Evolutionary conservation across 768 basidiomycete species (phyloP).

Genomic region (Leccinum subtestaceum): DNA sequence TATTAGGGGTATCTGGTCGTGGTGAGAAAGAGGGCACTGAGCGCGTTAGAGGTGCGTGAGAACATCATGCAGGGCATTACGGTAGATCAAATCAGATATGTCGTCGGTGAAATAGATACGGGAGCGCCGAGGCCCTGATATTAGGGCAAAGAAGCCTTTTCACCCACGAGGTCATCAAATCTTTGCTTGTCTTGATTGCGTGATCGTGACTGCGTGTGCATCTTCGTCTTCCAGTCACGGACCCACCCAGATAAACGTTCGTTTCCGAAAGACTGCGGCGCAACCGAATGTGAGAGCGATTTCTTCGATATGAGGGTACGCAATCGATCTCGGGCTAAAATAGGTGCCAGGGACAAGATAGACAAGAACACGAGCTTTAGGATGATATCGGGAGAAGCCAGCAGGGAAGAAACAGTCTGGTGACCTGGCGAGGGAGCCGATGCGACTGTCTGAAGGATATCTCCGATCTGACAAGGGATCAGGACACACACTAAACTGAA

Average conservation of each 20-base stretch:
- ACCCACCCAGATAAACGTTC: conserved; percentile 54
- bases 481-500: conserved; percentile 15
- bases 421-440: conserved; percentile 66
- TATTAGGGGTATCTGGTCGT: conserved; percentile 32
- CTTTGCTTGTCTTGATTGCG: conserved; percentile 45
- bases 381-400: conserved; percentile 80
- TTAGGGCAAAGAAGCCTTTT: conserved; percentile 42
- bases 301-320: conserved; percentile 50
- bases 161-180: conserved; percentile 51
- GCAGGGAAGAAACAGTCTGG: conserved; percentile 80
- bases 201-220: conserved; percentile 53
- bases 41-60: conserved; percentile 16
- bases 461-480: conserved; percentile 60
- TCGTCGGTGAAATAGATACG: conserved; percentile 22
- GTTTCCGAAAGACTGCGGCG: conserved; percentile 20
- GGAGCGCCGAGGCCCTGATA: conserved; percentile 8
- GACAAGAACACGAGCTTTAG: conserved; percentile 81
- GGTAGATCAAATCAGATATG: conserved; percentile 18
- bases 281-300: conserved; percentile 22
- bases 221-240: conserved; percentile 64
- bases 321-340: conserved; percentile 69
- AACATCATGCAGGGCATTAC: conserved; percentile 24
- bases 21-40: conserved; percentile 15
- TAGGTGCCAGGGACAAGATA: conserved; percentile 82
- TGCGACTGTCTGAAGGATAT: conserved; percentile 82